These are phyloP conservation scores for Ganoderma sinense DNA, from an alignment of 1,284 basidiomycete species.

Conservation along the genomic window DNA sequence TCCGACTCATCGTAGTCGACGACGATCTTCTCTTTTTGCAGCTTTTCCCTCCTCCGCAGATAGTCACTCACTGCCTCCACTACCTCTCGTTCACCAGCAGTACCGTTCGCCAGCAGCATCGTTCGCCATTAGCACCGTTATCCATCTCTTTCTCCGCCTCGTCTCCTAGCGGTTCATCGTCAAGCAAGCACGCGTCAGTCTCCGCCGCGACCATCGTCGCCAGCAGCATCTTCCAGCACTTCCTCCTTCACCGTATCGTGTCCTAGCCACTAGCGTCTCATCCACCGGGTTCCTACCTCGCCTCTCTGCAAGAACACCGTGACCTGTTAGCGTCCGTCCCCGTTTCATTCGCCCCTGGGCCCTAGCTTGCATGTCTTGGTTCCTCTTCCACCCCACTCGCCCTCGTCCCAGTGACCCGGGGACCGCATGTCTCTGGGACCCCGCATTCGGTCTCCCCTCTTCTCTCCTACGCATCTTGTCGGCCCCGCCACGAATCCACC, in stretches of 20 bases:
- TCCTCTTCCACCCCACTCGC: background rate
- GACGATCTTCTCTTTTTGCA: background rate
- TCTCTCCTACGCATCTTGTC: no score
- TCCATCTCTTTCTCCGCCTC: no score
- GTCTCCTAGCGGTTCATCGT: no score
- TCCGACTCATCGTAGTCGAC: background rate
- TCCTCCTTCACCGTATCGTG: background rate
- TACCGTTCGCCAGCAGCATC: no score
- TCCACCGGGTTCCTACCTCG: no score
- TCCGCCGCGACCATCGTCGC: background rate
- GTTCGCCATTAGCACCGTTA: no score
- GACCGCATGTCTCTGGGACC: background rate
- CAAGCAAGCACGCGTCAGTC: no score
- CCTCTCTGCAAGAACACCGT: background rate
- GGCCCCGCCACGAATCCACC: no score
- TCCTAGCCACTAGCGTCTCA: background rate
- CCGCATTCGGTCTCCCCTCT: background rate
- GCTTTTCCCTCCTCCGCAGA: background rate
- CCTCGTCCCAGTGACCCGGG: no score
- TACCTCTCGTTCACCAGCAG: no score
- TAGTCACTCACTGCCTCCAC: background rate
- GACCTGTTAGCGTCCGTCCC: background rate
- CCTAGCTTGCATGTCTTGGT: background rate
- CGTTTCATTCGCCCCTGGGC: no score
- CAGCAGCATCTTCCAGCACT: background rate